These are phyloP conservation scores for Claviceps spartinae DNA, from an alignment of 2,329 filamentous ascomycete genomes.

Conservation along the genomic window DNA sequence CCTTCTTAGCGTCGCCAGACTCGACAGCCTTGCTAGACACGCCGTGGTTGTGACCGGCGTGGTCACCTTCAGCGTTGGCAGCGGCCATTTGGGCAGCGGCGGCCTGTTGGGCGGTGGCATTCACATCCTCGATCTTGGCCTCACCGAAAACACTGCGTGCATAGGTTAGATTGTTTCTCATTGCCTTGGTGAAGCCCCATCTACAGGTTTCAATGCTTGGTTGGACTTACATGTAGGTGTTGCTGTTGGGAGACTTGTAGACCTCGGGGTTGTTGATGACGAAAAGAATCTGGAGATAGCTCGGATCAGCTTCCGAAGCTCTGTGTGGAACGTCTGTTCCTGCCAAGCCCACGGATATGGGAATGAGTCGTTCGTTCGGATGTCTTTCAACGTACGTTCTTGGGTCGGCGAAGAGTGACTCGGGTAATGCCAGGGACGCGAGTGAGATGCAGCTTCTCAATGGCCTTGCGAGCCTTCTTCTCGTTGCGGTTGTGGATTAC, in stretches of 20 bases:
- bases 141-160: conserved; percentile 83
- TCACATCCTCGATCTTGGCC: conserved; percentile 99
- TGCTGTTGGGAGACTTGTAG: conserved; percentile 98
- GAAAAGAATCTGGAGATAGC: conserved; percentile 68
- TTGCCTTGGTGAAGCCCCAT: background rate
- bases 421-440: conserved; percentile 94
- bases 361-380: background rate
- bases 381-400: conserved; percentile 65
- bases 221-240: conserved; percentile 90
- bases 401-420: conserved; percentile 93
- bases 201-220: background rate
- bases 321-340: background rate
- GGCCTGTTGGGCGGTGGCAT: conserved; percentile 88
- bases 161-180: background rate
- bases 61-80: conserved; percentile 49
- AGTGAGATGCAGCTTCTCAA: conserved; percentile 95
- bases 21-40: conserved; percentile 51
- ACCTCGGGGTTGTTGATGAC: conserved; percentile 99
- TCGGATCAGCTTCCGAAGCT: conserved; percentile 11
- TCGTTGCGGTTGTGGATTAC: conserved; percentile 97
- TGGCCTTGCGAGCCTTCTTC: conserved; percentile 99
- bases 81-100: conserved; percentile 83
- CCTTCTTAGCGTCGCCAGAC: conserved; percentile 56
- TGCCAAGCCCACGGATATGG: background rate
- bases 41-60: conserved; percentile 59